A percentile compares a stretch with the other conserved stretches of the same genome.
phyloP scores from a whole-genome alignment of 805 yeast genomes.

The Yarrowia sp. region DNA sequence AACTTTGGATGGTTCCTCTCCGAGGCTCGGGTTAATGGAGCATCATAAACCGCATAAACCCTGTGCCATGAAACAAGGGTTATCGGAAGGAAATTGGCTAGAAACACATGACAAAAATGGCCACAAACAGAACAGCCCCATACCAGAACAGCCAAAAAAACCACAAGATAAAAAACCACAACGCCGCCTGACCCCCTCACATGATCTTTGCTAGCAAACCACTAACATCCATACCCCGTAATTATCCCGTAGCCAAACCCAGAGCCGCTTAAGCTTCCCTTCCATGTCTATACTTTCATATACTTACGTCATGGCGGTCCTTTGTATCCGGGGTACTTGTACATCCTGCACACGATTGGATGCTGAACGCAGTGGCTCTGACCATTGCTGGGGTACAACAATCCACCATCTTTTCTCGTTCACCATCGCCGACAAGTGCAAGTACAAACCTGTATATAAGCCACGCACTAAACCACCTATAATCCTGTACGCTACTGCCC shows the following conservation, averaged over 20 bases:
- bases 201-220: too few species aligned
- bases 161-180: too few species aligned
- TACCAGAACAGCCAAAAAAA: too few species aligned
- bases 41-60: not conserved
- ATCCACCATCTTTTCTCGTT: too few species aligned
- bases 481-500: not conserved
- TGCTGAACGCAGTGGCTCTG: not conserved
- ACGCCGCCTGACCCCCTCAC: too few species aligned
- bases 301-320: slow-evolving; percentile 16
- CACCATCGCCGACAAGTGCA: too few species aligned
- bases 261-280: too few species aligned
- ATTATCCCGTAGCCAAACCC: not conserved
- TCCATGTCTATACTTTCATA: slow-evolving; percentile 19
- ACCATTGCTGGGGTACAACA: not conserved
- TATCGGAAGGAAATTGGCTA: too few species aligned
- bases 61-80: not conserved
- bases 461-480: not conserved
- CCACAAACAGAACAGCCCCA: too few species aligned
- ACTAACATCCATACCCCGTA: not conserved
- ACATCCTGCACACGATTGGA: not conserved
- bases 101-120: too few species aligned
- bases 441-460: too few species aligned
- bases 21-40: slow-evolving; percentile 22
- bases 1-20: not conserved
- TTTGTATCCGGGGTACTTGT: not conserved